Conservation (phyloP, 768 basidiomycete species). For the Russula earlei region DNA sequence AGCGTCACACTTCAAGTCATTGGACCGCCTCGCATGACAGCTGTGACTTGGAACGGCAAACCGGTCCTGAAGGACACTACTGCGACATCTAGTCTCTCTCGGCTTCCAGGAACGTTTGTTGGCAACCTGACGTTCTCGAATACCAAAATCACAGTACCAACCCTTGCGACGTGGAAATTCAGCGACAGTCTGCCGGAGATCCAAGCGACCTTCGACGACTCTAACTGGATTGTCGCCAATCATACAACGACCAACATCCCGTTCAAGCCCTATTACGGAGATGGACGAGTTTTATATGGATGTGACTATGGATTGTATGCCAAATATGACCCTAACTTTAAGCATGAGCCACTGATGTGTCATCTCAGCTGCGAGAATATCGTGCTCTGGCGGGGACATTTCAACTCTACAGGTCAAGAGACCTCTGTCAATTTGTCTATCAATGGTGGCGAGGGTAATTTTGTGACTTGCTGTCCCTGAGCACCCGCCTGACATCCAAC, state of each 20-base stretch:
- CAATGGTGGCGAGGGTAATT: constrained; percentile 65
- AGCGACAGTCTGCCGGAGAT: constrained; percentile 71
- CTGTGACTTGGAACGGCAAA: constrained; percentile 67
- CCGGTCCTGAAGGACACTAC: constrained; percentile 31
- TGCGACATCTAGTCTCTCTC: constrained; percentile 23
- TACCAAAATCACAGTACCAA: constrained; percentile 35
- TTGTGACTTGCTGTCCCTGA: background rate
- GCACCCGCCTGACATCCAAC: background rate
- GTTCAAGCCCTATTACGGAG: constrained; percentile 58
- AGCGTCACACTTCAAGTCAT: constrained; percentile 53
- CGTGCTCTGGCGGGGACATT: constrained; percentile 78
- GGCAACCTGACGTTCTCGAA: constrained; percentile 34
- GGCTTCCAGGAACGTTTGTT: constrained; percentile 37
- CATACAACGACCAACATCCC: constrained; percentile 70
- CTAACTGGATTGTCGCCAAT: constrained; percentile 54
- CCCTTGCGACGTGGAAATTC: constrained; percentile 62
- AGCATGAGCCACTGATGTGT: background rate
- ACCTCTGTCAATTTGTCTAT: constrained; percentile 65
- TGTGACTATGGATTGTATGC: constrained; percentile 77
- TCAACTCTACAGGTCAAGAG: constrained; percentile 49
- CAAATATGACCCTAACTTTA: constrained; percentile 2
- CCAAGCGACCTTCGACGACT: constrained; percentile 46
- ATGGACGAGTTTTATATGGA: constrained; percentile 71
- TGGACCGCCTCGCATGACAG: constrained; percentile 41
- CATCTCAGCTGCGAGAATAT: constrained; percentile 66